These are phyloP conservation scores for Mucor racemosus DNA, from an alignment of 371 early-diverging fungal genomes.

Conservation along the genomic window DNA sequence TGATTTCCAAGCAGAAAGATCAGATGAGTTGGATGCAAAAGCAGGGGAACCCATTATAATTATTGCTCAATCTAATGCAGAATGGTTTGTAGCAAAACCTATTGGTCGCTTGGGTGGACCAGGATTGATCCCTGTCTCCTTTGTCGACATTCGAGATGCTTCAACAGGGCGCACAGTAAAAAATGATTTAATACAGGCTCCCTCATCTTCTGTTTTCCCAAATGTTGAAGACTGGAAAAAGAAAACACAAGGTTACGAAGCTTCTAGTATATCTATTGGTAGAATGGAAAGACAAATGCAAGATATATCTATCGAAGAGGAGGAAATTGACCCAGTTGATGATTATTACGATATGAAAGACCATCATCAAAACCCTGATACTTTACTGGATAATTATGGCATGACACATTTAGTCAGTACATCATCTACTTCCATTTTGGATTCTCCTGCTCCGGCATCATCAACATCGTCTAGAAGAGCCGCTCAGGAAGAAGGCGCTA, in stretches of 20 bases:
- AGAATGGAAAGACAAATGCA: conserved; percentile 34
- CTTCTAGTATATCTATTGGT: conserved; percentile 60
- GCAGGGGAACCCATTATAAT: conserved; percentile 73
- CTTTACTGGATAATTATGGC: conserved; percentile 25
- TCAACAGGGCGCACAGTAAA: conserved; percentile 20
- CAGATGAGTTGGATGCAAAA: conserved; percentile 71
- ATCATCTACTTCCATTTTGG: conserved; percentile 9
- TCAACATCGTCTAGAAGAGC: conserved; percentile 2
- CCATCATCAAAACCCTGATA: conserved; percentile 6
- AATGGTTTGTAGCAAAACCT: conserved; percentile 82
- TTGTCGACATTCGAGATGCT: conserved; percentile 71
- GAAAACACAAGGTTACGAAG: conserved; percentile 63
- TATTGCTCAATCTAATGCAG: conserved; percentile 76
- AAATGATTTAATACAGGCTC: conserved; percentile 53
- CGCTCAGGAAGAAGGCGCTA: not conserved
- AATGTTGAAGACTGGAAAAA: conserved; percentile 81
- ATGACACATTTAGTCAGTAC: conserved; percentile 24
- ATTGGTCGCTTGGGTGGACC: conserved; percentile 65
- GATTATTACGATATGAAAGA: conserved; percentile 28
- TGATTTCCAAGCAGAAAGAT: conserved; percentile 72
- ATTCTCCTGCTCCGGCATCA: conserved; percentile 20
- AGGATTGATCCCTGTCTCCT: conserved; percentile 78
- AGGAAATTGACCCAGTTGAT: conserved; percentile 21
- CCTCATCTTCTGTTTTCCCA: conserved; percentile 59
- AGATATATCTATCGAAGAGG: conserved; percentile 23